A percentile compares a stretch with the other conserved stretches of the same genome.
Evolutionary conservation across 2,329 filamentous ascomycete genomes (phyloP).

Genomic region (Penicillium expansum): DNA sequence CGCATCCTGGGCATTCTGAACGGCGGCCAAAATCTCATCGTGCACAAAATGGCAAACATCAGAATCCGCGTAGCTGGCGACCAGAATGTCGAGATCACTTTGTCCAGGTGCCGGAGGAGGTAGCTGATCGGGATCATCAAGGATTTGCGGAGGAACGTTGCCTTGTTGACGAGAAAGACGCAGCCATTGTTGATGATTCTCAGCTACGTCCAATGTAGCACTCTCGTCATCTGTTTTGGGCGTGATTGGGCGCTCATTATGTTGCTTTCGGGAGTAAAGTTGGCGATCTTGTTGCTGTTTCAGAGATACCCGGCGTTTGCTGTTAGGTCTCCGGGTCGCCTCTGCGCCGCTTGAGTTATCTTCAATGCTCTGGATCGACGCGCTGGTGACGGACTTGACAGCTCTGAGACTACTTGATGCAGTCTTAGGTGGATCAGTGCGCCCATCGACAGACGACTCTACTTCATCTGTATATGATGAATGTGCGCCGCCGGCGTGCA

Average conservation of each 20-base stretch:
- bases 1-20: conserved; percentile 61
- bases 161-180: conserved; percentile 56
- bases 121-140: conserved; percentile 67
- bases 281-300: conserved; percentile 83
- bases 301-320: conserved; percentile 74
- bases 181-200: conserved; percentile 59
- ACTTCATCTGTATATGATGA: conserved; percentile 57
- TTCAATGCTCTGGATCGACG: conserved; percentile 71
- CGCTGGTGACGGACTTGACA: conserved; percentile 85
- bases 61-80: conserved; percentile 72
- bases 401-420: conserved; percentile 83
- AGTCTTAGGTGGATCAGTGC: conserved; percentile 61
- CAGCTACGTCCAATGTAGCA: conserved; percentile 49
- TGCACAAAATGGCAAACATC: conserved; percentile 71
- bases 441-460: conserved; percentile 52
- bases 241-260: conserved; percentile 53
- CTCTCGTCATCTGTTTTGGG: conserved; percentile 64
- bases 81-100: conserved; percentile 79
- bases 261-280: conserved; percentile 75
- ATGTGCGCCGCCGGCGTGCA: conserved; percentile 73
- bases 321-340: conserved; percentile 62
- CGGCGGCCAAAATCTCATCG: conserved; percentile 73
- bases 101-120: conserved; percentile 59
- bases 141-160: conserved; percentile 56
- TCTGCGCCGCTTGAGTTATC: conserved; percentile 62